Base-by-base conservation (phyloP, 371 early-diverging fungal species). In the Polyrhizophydium stewartii region DNA sequence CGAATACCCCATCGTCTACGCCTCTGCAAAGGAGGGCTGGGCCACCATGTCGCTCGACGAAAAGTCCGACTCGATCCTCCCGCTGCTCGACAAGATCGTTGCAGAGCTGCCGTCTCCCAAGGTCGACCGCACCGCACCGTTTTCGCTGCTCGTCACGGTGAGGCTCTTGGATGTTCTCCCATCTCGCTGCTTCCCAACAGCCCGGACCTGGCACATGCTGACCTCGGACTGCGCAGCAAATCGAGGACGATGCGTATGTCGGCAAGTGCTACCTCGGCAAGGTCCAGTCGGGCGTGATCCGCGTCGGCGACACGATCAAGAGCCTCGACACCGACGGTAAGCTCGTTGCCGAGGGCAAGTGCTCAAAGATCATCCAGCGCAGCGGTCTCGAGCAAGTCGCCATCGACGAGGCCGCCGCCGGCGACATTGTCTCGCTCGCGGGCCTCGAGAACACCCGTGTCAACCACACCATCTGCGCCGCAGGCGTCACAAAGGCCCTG, bases 21-120 rank as follows among this genome's bases (percentile, higher is more conserved):
- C 88, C 16, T 87, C 87, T 51, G 91, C 89, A 9, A 91, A 90
- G 68, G 84, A 90, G 38, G 91, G 91, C 32, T 91, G 88, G 88
- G 89, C 89, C 41, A 71, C 79, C 9, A 67, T 65, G 22, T 69
- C 81, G 37, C 58, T 85, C 55, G 74, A 65, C 21, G 79, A 75
- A 30, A 65, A 67, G 19, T 62, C 65, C 16, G 43, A 64, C 37
- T 55, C 60, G 60, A 85, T 89, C 80, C 69, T 61, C 32, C 85
- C 89, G 1, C 66, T 91, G 43, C 77, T 89, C 28, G 89, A 91
- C 38, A 72, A 73, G 35, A 90, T 91, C 41, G 58, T 91, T 22
- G 74, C 75, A 22, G 72, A 77, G 21, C 86, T 90, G 6, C 89
- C 89, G 1, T 59, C 78, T 22, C 91, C 91, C 19, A 66, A 67